A percentile compares a stretch with the other conserved stretches of the same genome.
Evolutionary conservation across 2,329 filamentous ascomycete species (phyloP).

Genomic region (Arthroderma sp.): DNA sequence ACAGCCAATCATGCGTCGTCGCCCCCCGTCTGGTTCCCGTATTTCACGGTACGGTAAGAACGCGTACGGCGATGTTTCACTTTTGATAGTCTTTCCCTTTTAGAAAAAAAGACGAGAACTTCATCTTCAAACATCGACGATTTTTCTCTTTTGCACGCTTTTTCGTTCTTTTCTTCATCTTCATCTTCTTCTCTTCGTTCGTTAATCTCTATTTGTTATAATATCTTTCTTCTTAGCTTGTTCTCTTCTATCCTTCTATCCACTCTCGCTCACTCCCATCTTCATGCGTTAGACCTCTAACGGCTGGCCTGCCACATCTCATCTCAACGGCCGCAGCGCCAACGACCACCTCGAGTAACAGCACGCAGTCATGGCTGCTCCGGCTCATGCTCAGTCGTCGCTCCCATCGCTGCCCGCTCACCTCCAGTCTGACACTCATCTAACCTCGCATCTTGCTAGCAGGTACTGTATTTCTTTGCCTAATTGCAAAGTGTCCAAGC

Average conservation of each 20-base stretch:
- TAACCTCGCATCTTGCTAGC: constrained; percentile 39
- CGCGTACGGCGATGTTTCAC: constrained; percentile 1
- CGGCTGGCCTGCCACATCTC: background rate
- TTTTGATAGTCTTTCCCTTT: constrained; percentile 1
- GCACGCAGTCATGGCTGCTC: constrained; percentile 27
- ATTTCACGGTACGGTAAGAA: background rate
- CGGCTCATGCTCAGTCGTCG: constrained; percentile 65
- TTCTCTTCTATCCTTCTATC: too few relatives aligned
- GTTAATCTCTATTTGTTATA: too few relatives aligned
- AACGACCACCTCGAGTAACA: background rate
- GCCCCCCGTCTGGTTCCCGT: background rate
- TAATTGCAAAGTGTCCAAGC: background rate
- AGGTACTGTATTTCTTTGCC: constrained; percentile 20
- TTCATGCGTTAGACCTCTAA: background rate
- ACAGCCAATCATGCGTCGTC: background rate
- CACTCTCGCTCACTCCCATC: too few relatives aligned
- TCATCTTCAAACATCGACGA: too few relatives aligned
- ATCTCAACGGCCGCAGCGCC: constrained; percentile 19
- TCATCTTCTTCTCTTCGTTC: background rate
- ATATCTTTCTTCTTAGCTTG: too few relatives aligned
- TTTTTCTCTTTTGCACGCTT: background rate
- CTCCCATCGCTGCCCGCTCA: constrained; percentile 74
- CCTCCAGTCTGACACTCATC: constrained; percentile 39
- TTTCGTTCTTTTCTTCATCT: background rate
- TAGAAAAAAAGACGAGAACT: background rate